These are phyloP conservation scores for Hyphodiscus sp. DNA, from an alignment of 2,329 filamentous ascomycete species.

Conservation along the genomic window DNA sequence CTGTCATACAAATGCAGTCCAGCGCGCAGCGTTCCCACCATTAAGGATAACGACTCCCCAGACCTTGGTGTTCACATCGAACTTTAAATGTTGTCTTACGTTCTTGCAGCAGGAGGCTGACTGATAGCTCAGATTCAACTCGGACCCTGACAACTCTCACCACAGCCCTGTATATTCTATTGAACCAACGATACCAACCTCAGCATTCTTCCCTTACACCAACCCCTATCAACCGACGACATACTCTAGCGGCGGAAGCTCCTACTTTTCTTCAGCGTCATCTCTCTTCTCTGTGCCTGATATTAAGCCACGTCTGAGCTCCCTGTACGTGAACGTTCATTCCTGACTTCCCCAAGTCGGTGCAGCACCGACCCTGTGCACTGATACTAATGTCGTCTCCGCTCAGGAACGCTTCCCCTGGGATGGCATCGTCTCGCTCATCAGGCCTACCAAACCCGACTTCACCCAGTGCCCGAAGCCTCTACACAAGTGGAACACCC, in stretches of 20 bases:
- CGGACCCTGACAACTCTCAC: slow-evolving; percentile 26
- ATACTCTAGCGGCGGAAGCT: slow-evolving; percentile 25
- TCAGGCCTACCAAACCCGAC: slow-evolving; percentile 27
- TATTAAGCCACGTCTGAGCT: slow-evolving; percentile 28
- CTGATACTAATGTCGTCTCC: slow-evolving; percentile 26
- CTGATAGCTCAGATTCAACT: slow-evolving; percentile 28
- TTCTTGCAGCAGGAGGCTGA: slow-evolving; percentile 26
- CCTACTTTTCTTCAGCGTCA: slow-evolving; percentile 25
- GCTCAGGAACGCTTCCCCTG: slow-evolving; percentile 25
- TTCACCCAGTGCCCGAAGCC: slow-evolving; percentile 26
- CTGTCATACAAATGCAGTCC: slow-evolving; percentile 25
- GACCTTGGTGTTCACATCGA: slow-evolving; percentile 13
- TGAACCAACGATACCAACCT: slow-evolving; percentile 25
- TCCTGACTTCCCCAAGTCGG: slow-evolving; percentile 8
- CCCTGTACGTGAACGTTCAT: slow-evolving; percentile 24
- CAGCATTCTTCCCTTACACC: slow-evolving; percentile 24
- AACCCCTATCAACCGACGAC: slow-evolving; percentile 26
- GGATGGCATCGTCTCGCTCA: slow-evolving; percentile 29
- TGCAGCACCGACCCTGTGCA: slow-evolving; percentile 14
- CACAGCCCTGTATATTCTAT: slow-evolving; percentile 30
- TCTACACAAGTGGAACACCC: slow-evolving; percentile 28
- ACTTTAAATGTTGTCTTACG: slow-evolving; percentile 27
- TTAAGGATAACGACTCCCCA: slow-evolving; percentile 7
- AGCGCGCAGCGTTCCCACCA: slow-evolving; percentile 21
- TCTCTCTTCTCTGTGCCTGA: slow-evolving; percentile 30